Percentiles rank a stretch among this genome's conserved stretches.
phyloP scores from a whole-genome alignment of 108 stramenopile species.

The Epipyxis sp. region DNA sequence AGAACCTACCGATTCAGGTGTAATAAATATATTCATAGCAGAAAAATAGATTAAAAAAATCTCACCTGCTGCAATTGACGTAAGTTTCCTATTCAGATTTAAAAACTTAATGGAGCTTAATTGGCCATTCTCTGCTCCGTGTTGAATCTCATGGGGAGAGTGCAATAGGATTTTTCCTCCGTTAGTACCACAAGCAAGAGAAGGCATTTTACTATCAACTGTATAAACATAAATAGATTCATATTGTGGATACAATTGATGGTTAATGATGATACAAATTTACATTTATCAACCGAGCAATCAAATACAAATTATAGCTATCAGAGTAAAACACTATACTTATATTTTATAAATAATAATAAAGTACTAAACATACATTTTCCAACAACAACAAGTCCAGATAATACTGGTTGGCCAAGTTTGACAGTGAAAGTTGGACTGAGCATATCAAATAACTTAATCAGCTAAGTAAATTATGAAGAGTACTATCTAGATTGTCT shows the following conservation, averaged over 20 bases:
- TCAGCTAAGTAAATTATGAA: too few relatives aligned
- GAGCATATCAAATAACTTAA: neutral
- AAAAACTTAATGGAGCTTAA: constrained; percentile 29
- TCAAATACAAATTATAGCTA: too few relatives aligned
- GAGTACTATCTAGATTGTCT: too few relatives aligned
- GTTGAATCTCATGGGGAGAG: constrained; percentile 37
- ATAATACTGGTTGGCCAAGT: constrained; percentile 15
- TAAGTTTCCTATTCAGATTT: constrained; percentile 57
- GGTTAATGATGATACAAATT: too few relatives aligned
- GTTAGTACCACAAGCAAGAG: constrained; percentile 45
- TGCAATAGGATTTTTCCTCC: constrained; percentile 57
- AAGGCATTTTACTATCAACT: constrained; percentile 53
- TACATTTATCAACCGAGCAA: too few relatives aligned
- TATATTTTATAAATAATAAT: neutral
- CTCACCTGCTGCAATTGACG: constrained; percentile 20
- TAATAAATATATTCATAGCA: neutral
- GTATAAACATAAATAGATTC: constrained; percentile 2
- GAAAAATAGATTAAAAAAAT: constrained; percentile 27
- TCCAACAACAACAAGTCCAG: constrained; percentile 12
- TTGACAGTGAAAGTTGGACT: constrained; percentile 21
- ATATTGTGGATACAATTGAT: too few relatives aligned
- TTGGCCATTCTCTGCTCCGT: neutral
- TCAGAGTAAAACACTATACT: too few relatives aligned
- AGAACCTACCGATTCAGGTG: neutral
- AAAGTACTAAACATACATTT: constrained; percentile 21